Conservation (phyloP, 257 asterid genomes). For the Solanum appendiculatum region DNA sequence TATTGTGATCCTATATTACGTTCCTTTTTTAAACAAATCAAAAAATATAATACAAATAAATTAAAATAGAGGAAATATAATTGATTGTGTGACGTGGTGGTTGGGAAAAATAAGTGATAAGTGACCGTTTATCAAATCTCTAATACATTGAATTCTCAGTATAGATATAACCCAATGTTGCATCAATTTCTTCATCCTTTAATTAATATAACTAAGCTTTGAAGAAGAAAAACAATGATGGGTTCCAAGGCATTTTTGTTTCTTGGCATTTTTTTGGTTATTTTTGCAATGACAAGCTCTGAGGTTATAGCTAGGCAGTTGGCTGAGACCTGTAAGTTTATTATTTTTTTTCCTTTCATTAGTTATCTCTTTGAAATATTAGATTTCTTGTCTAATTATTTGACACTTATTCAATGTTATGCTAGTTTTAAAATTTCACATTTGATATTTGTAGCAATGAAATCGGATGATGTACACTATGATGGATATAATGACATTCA, state of each 20-base stretch:
- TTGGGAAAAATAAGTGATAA: not conserved
- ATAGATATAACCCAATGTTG: not conserved
- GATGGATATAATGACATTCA: not conserved
- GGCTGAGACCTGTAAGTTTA: not conserved
- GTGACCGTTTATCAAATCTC: not conserved
- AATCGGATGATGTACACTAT: not conserved
- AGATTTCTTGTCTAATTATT: too few species aligned
- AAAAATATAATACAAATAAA: too few species aligned
- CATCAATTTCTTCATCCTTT: not conserved
- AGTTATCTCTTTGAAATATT: not conserved
- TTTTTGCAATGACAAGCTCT: not conserved
- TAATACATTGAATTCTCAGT: not conserved
- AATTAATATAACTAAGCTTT: too few species aligned
- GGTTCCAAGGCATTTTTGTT: not conserved
- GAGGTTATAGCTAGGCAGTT: not conserved
- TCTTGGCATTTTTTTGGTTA: not conserved
- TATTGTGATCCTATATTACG: too few species aligned
- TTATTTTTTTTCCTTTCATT: too few species aligned
- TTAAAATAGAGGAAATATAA: too few species aligned
- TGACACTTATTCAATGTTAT: not conserved
- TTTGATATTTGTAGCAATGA: not conserved
- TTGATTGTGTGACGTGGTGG: too few species aligned
- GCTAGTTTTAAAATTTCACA: too few species aligned
- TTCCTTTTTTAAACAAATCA: too few species aligned
- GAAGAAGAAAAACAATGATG: too few species aligned